Percentiles rank a stretch among this genome's conserved stretches.
Evolutionary conservation across 805 yeast species (phyloP).

Genomic region (Yamadazyma sp.): DNA sequence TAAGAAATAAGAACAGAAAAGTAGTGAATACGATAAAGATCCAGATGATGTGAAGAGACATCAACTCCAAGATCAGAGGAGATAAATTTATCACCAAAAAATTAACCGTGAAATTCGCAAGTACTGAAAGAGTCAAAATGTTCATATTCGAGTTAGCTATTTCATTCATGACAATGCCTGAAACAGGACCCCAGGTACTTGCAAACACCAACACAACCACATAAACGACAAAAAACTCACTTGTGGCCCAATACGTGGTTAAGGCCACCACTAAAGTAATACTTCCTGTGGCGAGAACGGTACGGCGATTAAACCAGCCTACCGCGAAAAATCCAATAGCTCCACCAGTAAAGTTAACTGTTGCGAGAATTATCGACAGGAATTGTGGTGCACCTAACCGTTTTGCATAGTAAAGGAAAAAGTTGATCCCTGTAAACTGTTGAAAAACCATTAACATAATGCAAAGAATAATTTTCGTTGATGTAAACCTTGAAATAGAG

Average conservation of each 20-base stretch:
- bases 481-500: conserved; percentile 2
- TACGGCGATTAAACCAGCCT: conserved; percentile 6
- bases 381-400: conserved; percentile 5
- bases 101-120: conserved; percentile 12
- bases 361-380: conserved; percentile 10
- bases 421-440: conserved; percentile 35
- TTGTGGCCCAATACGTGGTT: conserved; percentile 3
- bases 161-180: conserved; percentile 24
- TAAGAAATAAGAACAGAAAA: conserved; percentile 5
- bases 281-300: conserved; percentile 10
- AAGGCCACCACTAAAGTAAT: conserved; percentile 1
- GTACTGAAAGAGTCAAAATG: conserved; percentile 14
- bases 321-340: conserved; percentile 6
- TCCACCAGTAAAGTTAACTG: conserved; percentile 14
- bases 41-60: conserved; percentile 5
- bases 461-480: conserved; percentile 18
- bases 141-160: conserved; percentile 23
- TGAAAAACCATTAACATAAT: conserved; percentile 30
- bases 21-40: conserved; percentile 11
- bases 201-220: conserved; percentile 11
- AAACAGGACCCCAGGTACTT: conserved; percentile 34
- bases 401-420: conserved; percentile 32
- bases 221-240: conserved; percentile 6
- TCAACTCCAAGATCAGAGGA: conserved; percentile 5
- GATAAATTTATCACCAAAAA: conserved; percentile 13